Base-by-base conservation (phyloP, 148 eudicot genomes). In the Dysphania ambrosioides region DNA sequence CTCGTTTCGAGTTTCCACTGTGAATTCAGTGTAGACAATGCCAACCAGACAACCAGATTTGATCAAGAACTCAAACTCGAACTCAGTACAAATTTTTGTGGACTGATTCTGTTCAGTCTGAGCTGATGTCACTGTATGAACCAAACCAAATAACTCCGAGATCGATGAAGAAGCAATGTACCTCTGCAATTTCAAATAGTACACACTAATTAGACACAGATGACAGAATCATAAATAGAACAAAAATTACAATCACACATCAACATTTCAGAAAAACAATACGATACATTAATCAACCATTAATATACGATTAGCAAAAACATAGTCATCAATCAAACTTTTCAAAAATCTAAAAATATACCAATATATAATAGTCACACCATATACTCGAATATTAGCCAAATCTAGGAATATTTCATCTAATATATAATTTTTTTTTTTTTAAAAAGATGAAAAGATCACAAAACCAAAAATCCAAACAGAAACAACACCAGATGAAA, bases 111-210 rank as follows among this genome's bases (percentile, higher is more conserved):
- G 34, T 65, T 38, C 18, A 58, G 68, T 72, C 26, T 47, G 49
- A 72, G 21, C 30, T 30, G 19, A 19, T 15, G 8, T 41, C 47
- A 68, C 30, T 69, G 68, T 75, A 36, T 30, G 31, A 32, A 41
- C 68, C 51, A 40, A 68, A n/a, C n/a, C n/a, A n/a, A n/a, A n/a
- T 34, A 69, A 55, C 34, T 73, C 41, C 21, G 26, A 35, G 3
- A 9, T 63, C 65, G 72, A 69, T 55, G 51, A 42, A 13, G 16
- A 5, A 62, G 57, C 31, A 68, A 30, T 29, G 44, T 40, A 61
- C n/a, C 31, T 64, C 71, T 80, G 32, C 79, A 75, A 64, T 9
- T 9, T 6, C 41, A 57, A 57, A 40, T 24, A 19, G 34, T 0
- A 35, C 32, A 63, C 0, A n/a, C n/a, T 56, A 29, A 15, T 72